Evolutionary conservation across 345 rosid species (phyloP), one percentile per base, ranked within the genome.

Genomic region (Moricandia arvensis): DNA sequence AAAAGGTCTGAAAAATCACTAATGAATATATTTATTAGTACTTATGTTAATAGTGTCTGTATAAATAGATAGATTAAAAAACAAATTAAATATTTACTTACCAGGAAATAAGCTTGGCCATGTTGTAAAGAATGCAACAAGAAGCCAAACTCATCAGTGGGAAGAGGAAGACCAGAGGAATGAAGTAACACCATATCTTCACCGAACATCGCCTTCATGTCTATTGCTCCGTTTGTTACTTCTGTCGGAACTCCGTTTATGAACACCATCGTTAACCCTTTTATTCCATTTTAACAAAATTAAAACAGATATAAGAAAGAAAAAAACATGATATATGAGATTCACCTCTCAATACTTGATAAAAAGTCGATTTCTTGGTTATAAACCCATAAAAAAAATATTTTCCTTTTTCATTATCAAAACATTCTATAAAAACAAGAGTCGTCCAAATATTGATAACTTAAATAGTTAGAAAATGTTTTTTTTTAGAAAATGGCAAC

Each of bases 41-140:
- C 53, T 55, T 38, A 13, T 9, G 29, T 37, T 29, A 38, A 27
- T 38, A 57, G 8, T 15, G 27, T 15, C 30, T 31, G 34, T 31
- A 18, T 62, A 38, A 58, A 13, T 11, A 57, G 31, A 55, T 21
- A 55, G 60, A 55, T 55, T 21, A 29, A 51, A 12, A 53, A 1
- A n/a, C 18, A 30, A 24, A 35, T 11, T 7, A 29, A 11, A 35
- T 11, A 16, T 27, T 35, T 6, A 58, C 82, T 43, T 88, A 95
- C 99, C 92, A 92, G 90, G 84, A 89, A 94, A 82, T 94, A 94
- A 87, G 93, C 80, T 78, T 94, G 91, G 35, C 99, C 97, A 68
- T 87, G 93, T 57, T 88, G 89, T 83, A 95, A 88, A 79, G 82
- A 79, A 55, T 91, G 93, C 72, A 89, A 78, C 80, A 84, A 66